phyloP scores from a whole-genome alignment of 2,329 filamentous ascomycete genomes.

The Dothistroma pini region DNA sequence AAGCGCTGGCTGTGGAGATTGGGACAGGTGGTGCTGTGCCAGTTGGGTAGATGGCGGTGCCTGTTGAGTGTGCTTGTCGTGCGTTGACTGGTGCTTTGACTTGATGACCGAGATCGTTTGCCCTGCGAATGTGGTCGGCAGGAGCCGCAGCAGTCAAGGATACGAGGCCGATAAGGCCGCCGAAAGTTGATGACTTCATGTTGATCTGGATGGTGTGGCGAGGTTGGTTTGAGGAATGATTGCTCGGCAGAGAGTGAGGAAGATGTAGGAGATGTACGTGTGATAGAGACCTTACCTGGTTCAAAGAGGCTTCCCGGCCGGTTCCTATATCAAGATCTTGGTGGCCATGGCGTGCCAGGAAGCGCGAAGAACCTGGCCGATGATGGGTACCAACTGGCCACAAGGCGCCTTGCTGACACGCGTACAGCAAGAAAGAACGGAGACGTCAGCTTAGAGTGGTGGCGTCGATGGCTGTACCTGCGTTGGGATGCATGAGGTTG shows the following conservation, averaged over 20 bases:
- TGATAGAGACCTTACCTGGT: not conserved
- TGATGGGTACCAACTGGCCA: not conserved
- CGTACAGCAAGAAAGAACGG: not conserved
- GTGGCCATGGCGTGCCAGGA: not conserved
- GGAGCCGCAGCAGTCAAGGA: not conserved
- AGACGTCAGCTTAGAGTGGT: not conserved
- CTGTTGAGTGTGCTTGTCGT: not conserved
- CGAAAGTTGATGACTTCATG: not conserved
- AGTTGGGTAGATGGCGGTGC: not conserved
- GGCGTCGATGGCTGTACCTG: not conserved
- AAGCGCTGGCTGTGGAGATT: slow-evolving; percentile 4
- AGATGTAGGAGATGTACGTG: not conserved
- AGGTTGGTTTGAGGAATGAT: not conserved
- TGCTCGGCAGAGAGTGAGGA: no score
- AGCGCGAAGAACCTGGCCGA: not conserved
- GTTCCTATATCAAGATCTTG: not conserved
- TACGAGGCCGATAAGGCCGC: not conserved
- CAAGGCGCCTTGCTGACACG: not conserved
- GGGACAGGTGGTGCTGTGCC: not conserved
- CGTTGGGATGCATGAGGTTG: not conserved
- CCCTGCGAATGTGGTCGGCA: slow-evolving; percentile 1
- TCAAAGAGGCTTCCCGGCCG: not conserved
- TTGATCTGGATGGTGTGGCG: not conserved
- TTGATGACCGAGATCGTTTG: slow-evolving; percentile 2
- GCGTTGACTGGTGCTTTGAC: not conserved